These are phyloP conservation scores for Coniochaeta prunicola DNA, from an alignment of 2,329 filamentous ascomycete genomes.

Conservation along the genomic window DNA sequence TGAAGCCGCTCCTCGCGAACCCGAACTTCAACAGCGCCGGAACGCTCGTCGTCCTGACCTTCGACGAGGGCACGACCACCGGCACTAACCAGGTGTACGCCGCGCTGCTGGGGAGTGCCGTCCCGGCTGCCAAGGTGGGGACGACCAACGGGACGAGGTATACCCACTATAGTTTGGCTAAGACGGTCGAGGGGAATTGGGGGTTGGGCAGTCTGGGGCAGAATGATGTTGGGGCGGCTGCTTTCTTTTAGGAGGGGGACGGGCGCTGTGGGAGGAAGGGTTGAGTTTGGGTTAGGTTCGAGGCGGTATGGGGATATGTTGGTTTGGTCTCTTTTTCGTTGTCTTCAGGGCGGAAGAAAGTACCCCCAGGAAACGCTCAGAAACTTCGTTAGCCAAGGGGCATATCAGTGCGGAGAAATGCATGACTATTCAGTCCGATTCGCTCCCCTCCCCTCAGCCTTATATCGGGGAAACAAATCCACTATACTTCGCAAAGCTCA, in stretches of 20 bases:
- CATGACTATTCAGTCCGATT: too few relatives aligned
- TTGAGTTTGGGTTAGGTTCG: too few relatives aligned
- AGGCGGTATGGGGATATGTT: too few relatives aligned
- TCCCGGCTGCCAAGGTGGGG: constrained; percentile 13
- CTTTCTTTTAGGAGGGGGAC: constrained; percentile 4
- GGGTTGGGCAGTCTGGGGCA: constrained; percentile 15
- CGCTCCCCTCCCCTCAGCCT: too few relatives aligned
- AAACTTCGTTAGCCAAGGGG: too few relatives aligned
- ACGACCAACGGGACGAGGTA: constrained; percentile 16
- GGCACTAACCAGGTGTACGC: constrained; percentile 17
- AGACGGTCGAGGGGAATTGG: constrained; percentile 22
- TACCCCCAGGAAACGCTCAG: too few relatives aligned
- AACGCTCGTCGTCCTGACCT: constrained; percentile 19
- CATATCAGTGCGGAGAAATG: too few relatives aligned
- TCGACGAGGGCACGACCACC: constrained; percentile 20
- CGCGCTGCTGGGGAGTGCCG: constrained; percentile 16
- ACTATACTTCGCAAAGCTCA: too few relatives aligned
- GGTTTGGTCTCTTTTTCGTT: too few relatives aligned
- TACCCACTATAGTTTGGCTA: constrained; percentile 19
- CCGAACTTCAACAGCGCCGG: constrained; percentile 28
- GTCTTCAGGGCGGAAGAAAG: too few relatives aligned
- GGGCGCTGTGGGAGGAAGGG: background rate
- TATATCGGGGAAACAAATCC: too few relatives aligned
- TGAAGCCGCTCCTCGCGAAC: constrained; percentile 18
- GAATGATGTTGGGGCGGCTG: constrained; percentile 12